Percentiles rank a stretch among this genome's conserved stretches.
These are phyloP conservation scores for Apiotrichum sp. DNA, from an alignment of 1,284 basidiomycete genomes.

Conservation along the genomic window DNA sequence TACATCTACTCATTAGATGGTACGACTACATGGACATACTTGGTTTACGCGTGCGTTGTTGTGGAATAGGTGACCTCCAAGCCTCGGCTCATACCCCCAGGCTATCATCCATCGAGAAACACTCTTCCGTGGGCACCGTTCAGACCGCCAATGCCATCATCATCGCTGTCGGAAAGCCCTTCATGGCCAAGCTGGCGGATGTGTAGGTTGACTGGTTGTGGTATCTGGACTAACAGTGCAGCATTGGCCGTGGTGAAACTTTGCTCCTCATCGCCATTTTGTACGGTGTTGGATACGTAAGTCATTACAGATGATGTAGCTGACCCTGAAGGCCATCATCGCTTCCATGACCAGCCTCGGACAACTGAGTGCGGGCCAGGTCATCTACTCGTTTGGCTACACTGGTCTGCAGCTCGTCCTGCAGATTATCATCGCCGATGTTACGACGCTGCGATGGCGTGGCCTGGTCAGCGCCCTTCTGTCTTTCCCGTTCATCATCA, in stretches of 20 bases:
- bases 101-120: slow-evolving; percentile 48
- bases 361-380: slow-evolving; percentile 34
- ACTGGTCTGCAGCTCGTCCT: slow-evolving; percentile 26
- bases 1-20: slow-evolving; percentile 71
- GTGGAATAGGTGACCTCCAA: not conserved
- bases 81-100: not conserved
- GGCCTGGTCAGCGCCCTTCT: slow-evolving; percentile 62
- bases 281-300: slow-evolving; percentile 34
- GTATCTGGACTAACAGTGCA: slow-evolving; percentile 3
- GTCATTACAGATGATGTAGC: no score
- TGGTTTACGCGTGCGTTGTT: slow-evolving; percentile 49
- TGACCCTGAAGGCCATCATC: slow-evolving; percentile 18
- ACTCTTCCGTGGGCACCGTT: slow-evolving; percentile 62
- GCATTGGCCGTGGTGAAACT: slow-evolving; percentile 52
- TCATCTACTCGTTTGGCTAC: slow-evolving; percentile 38
- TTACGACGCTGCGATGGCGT: slow-evolving; percentile 67
- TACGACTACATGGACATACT: slow-evolving; percentile 60
- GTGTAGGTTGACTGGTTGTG: slow-evolving; percentile 39
- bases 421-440: slow-evolving; percentile 53
- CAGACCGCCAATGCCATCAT: slow-evolving; percentile 49
- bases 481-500: slow-evolving; percentile 57
- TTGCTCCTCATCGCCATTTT: slow-evolving; percentile 49
- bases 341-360: slow-evolving; percentile 29
- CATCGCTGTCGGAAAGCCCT: slow-evolving; percentile 65
- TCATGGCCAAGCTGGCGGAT: slow-evolving; percentile 73